Evolutionary conservation across 148 eudicot genomes (phyloP), one percentile per base, ranked within the genome.

Genomic region (Fallopia convolvulus): DNA sequence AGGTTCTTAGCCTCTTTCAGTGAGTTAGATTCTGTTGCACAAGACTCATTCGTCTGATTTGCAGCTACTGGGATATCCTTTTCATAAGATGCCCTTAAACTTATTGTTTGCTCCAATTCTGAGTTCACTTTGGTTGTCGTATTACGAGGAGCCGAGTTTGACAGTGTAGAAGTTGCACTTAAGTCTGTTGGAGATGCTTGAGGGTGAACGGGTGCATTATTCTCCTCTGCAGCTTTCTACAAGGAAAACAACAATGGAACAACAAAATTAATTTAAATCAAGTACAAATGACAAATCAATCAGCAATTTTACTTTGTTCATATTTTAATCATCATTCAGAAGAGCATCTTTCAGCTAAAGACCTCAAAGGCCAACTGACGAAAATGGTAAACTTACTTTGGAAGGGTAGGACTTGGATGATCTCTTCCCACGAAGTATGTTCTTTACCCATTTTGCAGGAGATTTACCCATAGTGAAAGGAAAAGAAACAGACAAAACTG

Each of bases 1-100:
- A 42, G 74, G 61, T 74, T 30, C 70, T 85, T 88, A 49, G 50
- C 86, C 79, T 75, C 82, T 36, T 79, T 77, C 21, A 77, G 77
- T 71, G 80, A 61, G 75, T 39, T 77, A 23, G 75, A 72, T 6
- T 21, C 75, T 13, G 36, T 46, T 7, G 80, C 52, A 41, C 52
- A 21, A 13, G 52, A 44, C 21, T 42, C 75, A 73, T 26, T 46
- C 39, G 75, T 20, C n/a, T 44, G 33, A 46, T 48, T 73, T 42
- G 32, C 75, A 46, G 50, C 52, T 13, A 26, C 39, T 12, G 53
- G 55, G 53, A 2, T 20, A 15, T 44, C 39, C 11, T 68, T 68
- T 36, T 68, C 72, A 68, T 68, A 39, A 68, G 72, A 68, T 33
- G 44, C 44, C 44, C 20, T 39, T 36, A 20, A 4, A 26, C 39